phyloP scores from a whole-genome alignment of 2,329 filamentous ascomycete genomes.

The Hypocrella siamensis region DNA sequence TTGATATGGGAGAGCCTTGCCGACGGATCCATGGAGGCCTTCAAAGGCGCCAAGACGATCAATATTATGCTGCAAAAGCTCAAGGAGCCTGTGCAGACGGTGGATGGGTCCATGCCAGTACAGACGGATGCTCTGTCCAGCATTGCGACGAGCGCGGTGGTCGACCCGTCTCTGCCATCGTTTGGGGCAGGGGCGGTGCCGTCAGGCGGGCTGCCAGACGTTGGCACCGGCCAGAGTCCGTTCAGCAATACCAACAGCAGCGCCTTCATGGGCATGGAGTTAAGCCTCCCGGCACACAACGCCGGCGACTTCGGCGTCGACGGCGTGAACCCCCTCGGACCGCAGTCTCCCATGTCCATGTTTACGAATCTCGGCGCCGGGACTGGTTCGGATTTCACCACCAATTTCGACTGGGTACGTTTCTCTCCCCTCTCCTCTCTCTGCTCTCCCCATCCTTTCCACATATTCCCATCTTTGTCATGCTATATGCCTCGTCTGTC shows the following conservation, averaged over 20 bases:
- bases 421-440: background rate
- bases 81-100: slow-evolving; percentile 15
- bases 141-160: slow-evolving; percentile 22
- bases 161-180: slow-evolving; percentile 11
- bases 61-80: slow-evolving; percentile 74
- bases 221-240: slow-evolving; percentile 11
- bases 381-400: slow-evolving; percentile 24
- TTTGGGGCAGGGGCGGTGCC: slow-evolving; percentile 8
- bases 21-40: slow-evolving; percentile 73
- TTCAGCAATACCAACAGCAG: slow-evolving; percentile 21
- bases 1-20: slow-evolving; percentile 68
- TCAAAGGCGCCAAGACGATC: slow-evolving; percentile 70
- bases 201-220: slow-evolving; percentile 10
- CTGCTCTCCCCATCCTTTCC: no score
- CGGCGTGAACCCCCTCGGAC: slow-evolving; percentile 9
- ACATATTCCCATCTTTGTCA: no score
- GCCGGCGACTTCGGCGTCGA: slow-evolving; percentile 16
- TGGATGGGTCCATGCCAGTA: slow-evolving; percentile 4
- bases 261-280: slow-evolving; percentile 28
- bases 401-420: slow-evolving; percentile 45
- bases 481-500: no score
- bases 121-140: slow-evolving; percentile 11
- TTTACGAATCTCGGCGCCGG: slow-evolving; percentile 26
- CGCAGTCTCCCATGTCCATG: slow-evolving; percentile 34
- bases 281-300: slow-evolving; percentile 17